These are phyloP conservation scores for Lactarius sp. DNA, from an alignment of 768 basidiomycete species.

Conservation along the genomic window DNA sequence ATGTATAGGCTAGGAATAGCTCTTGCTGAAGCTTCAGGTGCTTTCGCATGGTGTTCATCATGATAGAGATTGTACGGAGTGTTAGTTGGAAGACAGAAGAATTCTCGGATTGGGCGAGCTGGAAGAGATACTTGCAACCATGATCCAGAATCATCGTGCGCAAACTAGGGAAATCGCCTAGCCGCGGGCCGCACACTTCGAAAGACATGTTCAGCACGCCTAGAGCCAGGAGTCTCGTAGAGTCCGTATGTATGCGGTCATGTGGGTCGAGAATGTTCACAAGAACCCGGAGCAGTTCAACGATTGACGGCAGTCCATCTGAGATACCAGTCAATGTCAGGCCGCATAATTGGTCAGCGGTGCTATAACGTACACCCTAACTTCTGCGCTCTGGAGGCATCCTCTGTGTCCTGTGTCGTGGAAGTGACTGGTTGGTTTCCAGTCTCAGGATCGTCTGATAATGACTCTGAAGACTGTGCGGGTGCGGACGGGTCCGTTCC, in stretches of 20 bases:
- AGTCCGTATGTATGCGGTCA: conserved; percentile 94
- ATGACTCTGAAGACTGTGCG: not conserved
- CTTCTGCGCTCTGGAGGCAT: not conserved
- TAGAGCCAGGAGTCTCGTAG: conserved; percentile 85
- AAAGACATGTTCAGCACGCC: conserved; percentile 84
- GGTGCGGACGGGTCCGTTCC: conserved; percentile 7
- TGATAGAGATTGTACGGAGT: conserved; percentile 79
- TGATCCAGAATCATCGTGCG: conserved; percentile 74
- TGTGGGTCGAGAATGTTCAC: conserved; percentile 93
- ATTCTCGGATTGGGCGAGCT: conserved; percentile 90
- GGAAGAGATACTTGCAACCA: conserved; percentile 96
- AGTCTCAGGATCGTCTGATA: not conserved
- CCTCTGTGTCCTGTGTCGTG: not conserved
- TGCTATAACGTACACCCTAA: conserved; percentile 10
- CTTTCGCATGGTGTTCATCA: conserved; percentile 81
- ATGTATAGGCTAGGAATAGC: conserved; percentile 88
- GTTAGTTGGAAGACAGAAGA: conserved; percentile 71
- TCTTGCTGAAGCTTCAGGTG: conserved; percentile 94
- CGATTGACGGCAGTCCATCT: conserved; percentile 87
- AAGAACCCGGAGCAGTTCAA: conserved; percentile 90
- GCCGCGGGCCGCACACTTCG: conserved; percentile 71
- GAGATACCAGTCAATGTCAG: conserved; percentile 22
- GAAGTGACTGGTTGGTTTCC: conserved; percentile 2
- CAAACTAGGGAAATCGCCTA: conserved; percentile 76
- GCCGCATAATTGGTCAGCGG: not conserved